phyloP scores from a whole-genome alignment of 2,329 filamentous ascomycete species.

The Dactylellina leptospora region DNA sequence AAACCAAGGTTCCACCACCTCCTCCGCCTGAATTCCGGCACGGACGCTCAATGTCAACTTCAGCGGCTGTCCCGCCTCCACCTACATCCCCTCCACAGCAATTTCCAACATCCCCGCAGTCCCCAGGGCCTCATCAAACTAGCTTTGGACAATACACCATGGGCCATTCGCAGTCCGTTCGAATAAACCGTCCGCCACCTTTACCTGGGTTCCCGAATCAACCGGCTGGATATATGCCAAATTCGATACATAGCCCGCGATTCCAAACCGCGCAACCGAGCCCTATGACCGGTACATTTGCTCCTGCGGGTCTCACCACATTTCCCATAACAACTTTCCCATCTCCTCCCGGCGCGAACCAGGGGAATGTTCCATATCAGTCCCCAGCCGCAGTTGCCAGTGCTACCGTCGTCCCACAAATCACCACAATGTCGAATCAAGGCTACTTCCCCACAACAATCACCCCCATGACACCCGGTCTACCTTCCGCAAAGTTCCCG shows the following conservation, averaged over 20 bases:
- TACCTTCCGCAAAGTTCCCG: constrained; percentile 44
- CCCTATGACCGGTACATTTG: constrained; percentile 41
- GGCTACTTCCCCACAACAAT: constrained; percentile 34
- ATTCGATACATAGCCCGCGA: constrained; percentile 35
- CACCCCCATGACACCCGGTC: constrained; percentile 48
- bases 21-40: constrained; percentile 44
- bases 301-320: constrained; percentile 9
- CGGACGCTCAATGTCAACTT: constrained; percentile 33
- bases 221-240: constrained; percentile 14
- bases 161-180: constrained; percentile 36
- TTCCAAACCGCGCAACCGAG: constrained; percentile 36
- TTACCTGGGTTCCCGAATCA: constrained; percentile 37
- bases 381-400: constrained; percentile 39
- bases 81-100: constrained; percentile 46
- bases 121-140: constrained; percentile 40
- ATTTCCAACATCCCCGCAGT: constrained; percentile 42
- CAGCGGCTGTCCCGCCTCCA: constrained; percentile 24
- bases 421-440: constrained; percentile 28
- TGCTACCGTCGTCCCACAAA: constrained; percentile 20
- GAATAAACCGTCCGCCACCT: constrained; percentile 39
- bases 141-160: constrained; percentile 26
- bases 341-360: constrained; percentile 26
- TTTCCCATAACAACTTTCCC: constrained; percentile 31
- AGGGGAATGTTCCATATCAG: constrained; percentile 17
- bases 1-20: constrained; percentile 31